Evolutionary conservation across 306 rosid species (phyloP).

Genomic region (Ormosia emarginata): DNA sequence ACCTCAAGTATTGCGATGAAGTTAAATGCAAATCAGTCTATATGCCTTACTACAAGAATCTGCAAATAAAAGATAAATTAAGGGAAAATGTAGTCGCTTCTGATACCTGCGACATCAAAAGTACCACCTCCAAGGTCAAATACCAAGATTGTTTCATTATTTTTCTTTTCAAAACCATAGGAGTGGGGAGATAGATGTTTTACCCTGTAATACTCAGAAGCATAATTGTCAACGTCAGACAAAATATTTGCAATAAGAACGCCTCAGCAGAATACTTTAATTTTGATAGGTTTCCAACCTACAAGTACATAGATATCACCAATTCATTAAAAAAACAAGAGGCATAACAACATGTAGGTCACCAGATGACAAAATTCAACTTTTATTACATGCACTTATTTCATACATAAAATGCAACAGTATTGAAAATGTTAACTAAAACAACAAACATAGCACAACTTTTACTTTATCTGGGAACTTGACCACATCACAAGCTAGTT

Average conservation of each 20-base stretch:
- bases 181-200: background rate
- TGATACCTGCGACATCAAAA: too few species aligned
- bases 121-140: too few species aligned
- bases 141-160: too few species aligned
- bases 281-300: conserved; percentile 86
- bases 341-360: background rate
- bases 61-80: too few species aligned
- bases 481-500: conserved; percentile 47
- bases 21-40: too few species aligned
- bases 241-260: conserved; percentile 83
- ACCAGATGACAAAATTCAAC: background rate
- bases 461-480: conserved; percentile 79
- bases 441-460: conserved; percentile 64
- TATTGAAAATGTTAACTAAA: conserved; percentile 3
- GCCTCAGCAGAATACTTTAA: conserved; percentile 75
- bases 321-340: conserved; percentile 6
- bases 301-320: conserved; percentile 29
- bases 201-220: conserved; percentile 64
- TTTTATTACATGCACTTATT: background rate
- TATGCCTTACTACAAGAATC: too few species aligned
- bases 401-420: background rate
- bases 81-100: too few species aligned
- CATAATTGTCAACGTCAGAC: conserved; percentile 59
- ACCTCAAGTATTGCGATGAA: too few species aligned
- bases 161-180: too few species aligned